Evolutionary conservation across 2,329 filamentous ascomycete genomes (phyloP).

Genomic region (Karstenula rhodostoma): DNA sequence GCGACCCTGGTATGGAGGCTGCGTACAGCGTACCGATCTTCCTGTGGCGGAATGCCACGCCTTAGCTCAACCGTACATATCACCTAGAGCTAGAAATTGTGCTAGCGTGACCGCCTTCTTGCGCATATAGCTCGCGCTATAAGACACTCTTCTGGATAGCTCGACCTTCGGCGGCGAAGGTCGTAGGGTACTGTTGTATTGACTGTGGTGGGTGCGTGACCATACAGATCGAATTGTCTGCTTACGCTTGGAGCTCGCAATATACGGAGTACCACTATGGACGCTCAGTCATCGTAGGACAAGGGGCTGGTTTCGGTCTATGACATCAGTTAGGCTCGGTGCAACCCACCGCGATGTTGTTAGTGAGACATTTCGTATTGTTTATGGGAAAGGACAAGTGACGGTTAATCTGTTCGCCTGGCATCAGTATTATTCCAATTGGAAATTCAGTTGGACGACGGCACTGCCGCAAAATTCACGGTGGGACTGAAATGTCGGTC

Average conservation of each 20-base stretch:
- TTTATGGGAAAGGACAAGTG: background rate
- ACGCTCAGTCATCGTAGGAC: constrained; percentile 9
- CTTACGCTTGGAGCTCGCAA: background rate
- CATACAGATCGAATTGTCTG: background rate
- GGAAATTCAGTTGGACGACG: background rate
- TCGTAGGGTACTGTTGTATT: constrained; percentile 1
- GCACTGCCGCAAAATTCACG: too few relatives aligned
- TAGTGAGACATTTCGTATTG: background rate
- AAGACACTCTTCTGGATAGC: background rate
- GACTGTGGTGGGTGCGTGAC: background rate
- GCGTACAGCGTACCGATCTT: background rate
- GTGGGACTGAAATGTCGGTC: too few relatives aligned
- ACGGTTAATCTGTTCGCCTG: background rate
- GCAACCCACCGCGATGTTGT: background rate
- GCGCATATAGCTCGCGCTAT: constrained; percentile 1
- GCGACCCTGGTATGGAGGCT: background rate
- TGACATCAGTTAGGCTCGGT: background rate
- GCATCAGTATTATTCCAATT: background rate
- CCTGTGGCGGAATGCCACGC: background rate
- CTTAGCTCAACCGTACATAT: background rate
- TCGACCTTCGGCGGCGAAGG: background rate
- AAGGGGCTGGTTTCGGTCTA: background rate
- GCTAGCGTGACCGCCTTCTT: background rate
- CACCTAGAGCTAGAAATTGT: background rate
- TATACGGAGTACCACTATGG: background rate